Evolutionary conservation across 768 basidiomycete species (phyloP).

Genomic region (Hysterangium stoloniferum): DNA sequence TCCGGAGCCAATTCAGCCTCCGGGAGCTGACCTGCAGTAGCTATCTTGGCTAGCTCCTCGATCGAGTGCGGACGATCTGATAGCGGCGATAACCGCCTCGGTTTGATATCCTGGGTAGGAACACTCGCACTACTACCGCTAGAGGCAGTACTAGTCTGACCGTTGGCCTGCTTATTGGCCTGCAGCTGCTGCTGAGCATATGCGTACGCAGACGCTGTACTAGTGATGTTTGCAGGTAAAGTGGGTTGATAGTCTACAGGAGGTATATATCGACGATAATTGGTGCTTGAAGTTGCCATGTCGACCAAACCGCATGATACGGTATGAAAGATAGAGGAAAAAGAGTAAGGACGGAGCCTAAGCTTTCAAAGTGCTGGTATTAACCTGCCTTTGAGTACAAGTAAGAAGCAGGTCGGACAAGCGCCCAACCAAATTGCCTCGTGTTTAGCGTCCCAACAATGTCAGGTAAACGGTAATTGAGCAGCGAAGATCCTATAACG

Average conservation of each 20-base stretch:
- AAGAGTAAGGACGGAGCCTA: not conserved
- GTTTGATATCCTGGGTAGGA: not conserved
- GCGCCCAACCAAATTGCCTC: not conserved
- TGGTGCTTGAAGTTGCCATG: not conserved
- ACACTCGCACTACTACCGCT: not conserved
- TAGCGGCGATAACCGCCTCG: not conserved
- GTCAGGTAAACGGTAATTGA: not conserved
- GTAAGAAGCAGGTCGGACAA: too few species aligned
- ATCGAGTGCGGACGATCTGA: slow-evolving; percentile 15
- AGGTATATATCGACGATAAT: not conserved
- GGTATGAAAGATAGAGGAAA: not conserved
- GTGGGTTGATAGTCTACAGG: not conserved
- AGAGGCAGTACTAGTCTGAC: not conserved
- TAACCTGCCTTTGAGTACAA: not conserved
- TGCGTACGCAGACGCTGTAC: not conserved
- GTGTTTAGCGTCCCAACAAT: not conserved
- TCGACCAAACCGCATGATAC: slow-evolving; percentile 2
- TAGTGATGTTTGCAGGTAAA: not conserved
- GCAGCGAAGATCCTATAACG: too few species aligned
- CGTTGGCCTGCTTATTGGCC: not conserved
- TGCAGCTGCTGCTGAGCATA: slow-evolving; percentile 6
- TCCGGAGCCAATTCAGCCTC: slow-evolving; percentile 7
- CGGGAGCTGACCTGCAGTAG: slow-evolving; percentile 7
- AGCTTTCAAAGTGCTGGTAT: not conserved
- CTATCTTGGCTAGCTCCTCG: slow-evolving; percentile 17